A percentile compares a stretch with the other conserved stretches of the same genome.
Conservation (phyloP, 2,329 filamentous ascomycete genomes). For the Pseudogymnoascus sp. region DNA sequence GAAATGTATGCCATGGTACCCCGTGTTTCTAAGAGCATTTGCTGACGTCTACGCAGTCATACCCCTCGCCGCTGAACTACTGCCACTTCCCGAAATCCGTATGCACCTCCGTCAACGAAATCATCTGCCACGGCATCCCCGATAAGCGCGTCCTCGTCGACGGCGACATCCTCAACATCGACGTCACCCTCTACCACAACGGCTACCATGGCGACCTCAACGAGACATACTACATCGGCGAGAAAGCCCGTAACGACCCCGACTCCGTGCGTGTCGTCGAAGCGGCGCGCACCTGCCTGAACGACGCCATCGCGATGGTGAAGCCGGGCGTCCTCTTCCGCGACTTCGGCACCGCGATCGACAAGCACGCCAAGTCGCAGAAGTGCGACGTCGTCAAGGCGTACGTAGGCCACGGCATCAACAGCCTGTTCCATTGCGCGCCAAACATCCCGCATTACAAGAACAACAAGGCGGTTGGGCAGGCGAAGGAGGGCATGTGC, state of each 20-base stretch:
- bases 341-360: conserved; percentile 89
- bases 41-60: conserved; percentile 54
- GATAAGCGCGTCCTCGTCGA: conserved; percentile 81
- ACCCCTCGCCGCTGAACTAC: conserved; percentile 92
- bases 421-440: conserved; percentile 84
- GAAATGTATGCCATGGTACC: conserved; percentile 61
- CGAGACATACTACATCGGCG: conserved; percentile 97
- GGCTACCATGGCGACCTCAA: conserved; percentile 96
- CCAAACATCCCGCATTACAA: conserved; percentile 96
- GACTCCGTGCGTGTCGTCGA: conserved; percentile 89
- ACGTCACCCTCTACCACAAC: conserved; percentile 87
- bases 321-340: conserved; percentile 91
- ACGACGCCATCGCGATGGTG: conserved; percentile 84
- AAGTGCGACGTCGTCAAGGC: conserved; percentile 89
- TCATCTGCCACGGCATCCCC: conserved; percentile 97
- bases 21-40: neutral
- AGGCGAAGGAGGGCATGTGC: conserved; percentile 93
- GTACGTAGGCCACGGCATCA: conserved; percentile 95
- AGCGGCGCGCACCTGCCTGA: conserved; percentile 78
- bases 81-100: conserved; percentile 96
- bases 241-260: conserved; percentile 74
- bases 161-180: conserved; percentile 95
- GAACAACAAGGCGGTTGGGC: conserved; percentile 95
- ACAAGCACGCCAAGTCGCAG: conserved; percentile 82
- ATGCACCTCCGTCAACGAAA: conserved; percentile 92